These are phyloP conservation scores for Colletotrichum somersetense DNA, from an alignment of 2,329 filamentous ascomycete species.

Conservation along the genomic window DNA sequence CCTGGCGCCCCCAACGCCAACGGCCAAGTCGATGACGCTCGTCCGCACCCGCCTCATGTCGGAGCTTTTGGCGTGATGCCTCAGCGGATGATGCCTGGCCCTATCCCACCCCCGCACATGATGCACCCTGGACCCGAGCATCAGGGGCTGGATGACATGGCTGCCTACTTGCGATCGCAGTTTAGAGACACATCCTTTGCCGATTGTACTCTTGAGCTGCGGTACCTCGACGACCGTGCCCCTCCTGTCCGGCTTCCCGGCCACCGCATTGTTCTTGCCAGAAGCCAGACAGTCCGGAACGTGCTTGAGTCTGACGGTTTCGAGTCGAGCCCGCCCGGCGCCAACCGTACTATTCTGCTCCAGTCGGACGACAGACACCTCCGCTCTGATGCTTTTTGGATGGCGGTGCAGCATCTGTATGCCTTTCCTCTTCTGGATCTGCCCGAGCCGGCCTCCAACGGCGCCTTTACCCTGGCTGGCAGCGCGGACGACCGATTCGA, in stretches of 20 bases:
- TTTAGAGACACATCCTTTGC: constrained; percentile 55
- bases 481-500: constrained; percentile 60
- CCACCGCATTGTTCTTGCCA: constrained; percentile 68
- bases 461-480: constrained; percentile 53
- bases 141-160: constrained; percentile 52
- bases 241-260: constrained; percentile 60
- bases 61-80: constrained; percentile 43
- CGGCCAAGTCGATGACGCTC: constrained; percentile 49
- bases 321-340: constrained; percentile 44
- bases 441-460: constrained; percentile 49
- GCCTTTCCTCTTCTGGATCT: constrained; percentile 62
- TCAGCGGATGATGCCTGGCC: constrained; percentile 49
- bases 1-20: constrained; percentile 56
- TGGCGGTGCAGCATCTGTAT: constrained; percentile 69
- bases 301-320: constrained; percentile 42
- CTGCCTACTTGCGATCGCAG: constrained; percentile 55
- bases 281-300: constrained; percentile 58
- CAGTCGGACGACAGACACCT: constrained; percentile 66
- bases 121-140: constrained; percentile 41
- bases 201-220: constrained; percentile 62
- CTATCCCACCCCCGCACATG: constrained; percentile 43
- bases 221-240: constrained; percentile 56
- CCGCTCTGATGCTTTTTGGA: constrained; percentile 68
- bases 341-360: constrained; percentile 57
- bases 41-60: constrained; percentile 34